These are phyloP conservation scores for Naganishia sp. DNA, from an alignment of 1,284 basidiomycete genomes.

Conservation along the genomic window DNA sequence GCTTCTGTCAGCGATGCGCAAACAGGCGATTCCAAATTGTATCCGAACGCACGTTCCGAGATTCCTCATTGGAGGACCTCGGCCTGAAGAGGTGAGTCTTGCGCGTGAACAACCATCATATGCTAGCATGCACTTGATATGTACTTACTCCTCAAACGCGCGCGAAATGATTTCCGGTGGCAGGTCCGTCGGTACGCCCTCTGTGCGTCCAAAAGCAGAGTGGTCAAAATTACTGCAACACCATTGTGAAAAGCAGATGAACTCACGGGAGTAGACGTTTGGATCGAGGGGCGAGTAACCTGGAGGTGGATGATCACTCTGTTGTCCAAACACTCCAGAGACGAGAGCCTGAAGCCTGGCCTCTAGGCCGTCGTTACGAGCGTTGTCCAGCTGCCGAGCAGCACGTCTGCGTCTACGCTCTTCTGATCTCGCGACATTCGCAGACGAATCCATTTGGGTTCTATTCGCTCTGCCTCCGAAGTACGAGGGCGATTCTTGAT, in stretches of 20 bases:
- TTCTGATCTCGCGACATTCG: constrained; percentile 2
- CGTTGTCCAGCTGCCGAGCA: neutral
- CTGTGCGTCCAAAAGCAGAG: constrained; percentile 21
- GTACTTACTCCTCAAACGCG: constrained; percentile 47
- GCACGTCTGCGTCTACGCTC: constrained; percentile 29
- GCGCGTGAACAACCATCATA: too few relatives aligned
- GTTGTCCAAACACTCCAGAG: constrained; percentile 13
- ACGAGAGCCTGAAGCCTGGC: constrained; percentile 23
- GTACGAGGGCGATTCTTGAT: constrained; percentile 38
- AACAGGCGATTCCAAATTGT: too few relatives aligned
- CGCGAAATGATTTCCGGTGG: constrained; percentile 54
- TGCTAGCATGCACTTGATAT: neutral
- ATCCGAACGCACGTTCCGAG: too few relatives aligned
- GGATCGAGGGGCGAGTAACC: constrained; percentile 55
- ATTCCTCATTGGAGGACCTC: too few relatives aligned
- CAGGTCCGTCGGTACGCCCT: constrained; percentile 52
- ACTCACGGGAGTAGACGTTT: constrained; percentile 49
- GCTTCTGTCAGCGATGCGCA: too few relatives aligned
- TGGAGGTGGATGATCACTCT: constrained; percentile 45
- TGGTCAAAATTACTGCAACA: neutral
- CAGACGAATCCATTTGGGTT: constrained; percentile 20
- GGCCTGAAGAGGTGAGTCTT: too few relatives aligned
- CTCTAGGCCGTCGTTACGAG: constrained; percentile 19
- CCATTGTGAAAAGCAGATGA: neutral
- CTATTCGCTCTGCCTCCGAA: constrained; percentile 43